Conservation (phyloP, 495 filamentous ascomycete genomes). For the Friedmanniomyces endolithicus region DNA sequence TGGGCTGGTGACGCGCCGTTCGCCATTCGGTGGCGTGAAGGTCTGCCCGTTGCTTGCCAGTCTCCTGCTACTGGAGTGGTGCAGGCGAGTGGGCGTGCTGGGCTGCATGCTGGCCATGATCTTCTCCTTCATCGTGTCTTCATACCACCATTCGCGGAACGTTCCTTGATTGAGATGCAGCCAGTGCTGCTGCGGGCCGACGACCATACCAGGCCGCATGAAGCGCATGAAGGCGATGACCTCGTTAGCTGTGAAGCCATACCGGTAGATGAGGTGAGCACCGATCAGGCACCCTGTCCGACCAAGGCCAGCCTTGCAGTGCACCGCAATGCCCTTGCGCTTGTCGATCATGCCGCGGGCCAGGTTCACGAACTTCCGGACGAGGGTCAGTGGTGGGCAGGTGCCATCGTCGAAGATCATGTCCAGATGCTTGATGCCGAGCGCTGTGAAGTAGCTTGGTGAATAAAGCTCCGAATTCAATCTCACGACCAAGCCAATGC, state of each 20-base stretch:
- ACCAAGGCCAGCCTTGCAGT: constrained; percentile 97
- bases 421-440: constrained; percentile 90
- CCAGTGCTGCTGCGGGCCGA: constrained; percentile 99
- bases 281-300: constrained; percentile 93
- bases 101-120: constrained; percentile 43
- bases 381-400: constrained; percentile 73
- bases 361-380: constrained; percentile 84
- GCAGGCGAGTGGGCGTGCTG: constrained; percentile 62
- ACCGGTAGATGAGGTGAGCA: constrained; percentile 91
- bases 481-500: constrained; percentile 86
- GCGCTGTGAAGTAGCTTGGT: constrained; percentile 83
- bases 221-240: constrained; percentile 98
- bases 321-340: constrained; percentile 83
- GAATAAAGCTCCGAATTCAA: constrained; percentile 94
- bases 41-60: constrained; percentile 48
- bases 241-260: constrained; percentile 98
- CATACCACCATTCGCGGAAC: constrained; percentile 97
- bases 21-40: constrained; percentile 55
- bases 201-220: constrained; percentile 98
- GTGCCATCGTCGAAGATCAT: constrained; percentile 99
- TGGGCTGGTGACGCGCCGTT: constrained; percentile 33
- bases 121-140: constrained; percentile 68
- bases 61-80: constrained; percentile 40
- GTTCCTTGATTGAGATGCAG: constrained; percentile 90
- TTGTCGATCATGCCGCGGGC: constrained; percentile 87